Evolutionary conservation across 192 early-diverging fungal genomes (phyloP).

Genomic region (Haplosporangium gracile): DNA sequence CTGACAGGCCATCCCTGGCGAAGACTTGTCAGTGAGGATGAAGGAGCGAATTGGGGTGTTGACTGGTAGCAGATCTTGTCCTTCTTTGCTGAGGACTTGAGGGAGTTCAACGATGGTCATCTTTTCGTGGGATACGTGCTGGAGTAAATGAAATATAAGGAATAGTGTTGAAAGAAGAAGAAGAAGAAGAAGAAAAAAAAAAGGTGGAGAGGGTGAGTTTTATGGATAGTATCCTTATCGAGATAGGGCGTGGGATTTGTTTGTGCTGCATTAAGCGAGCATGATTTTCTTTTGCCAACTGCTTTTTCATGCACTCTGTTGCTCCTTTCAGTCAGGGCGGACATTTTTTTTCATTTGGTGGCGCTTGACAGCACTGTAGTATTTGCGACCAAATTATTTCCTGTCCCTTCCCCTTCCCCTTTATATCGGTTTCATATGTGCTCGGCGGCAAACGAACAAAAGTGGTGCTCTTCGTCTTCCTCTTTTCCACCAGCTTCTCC

Average conservation of each 20-base stretch:
- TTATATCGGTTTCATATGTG: background rate
- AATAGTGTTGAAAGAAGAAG: background rate
- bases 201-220: background rate
- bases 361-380: background rate
- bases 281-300: background rate
- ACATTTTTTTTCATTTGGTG: background rate
- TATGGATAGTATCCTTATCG: background rate
- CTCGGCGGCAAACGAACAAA: too few species aligned
- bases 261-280: too few species aligned
- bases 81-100: slow-evolving; percentile 23
- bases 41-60: slow-evolving; percentile 48
- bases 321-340: too few species aligned
- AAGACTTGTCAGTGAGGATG: slow-evolving; percentile 33
- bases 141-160: background rate
- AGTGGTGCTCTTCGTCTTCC: too few species aligned
- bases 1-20: slow-evolving; percentile 51
- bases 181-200: background rate
- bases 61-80: slow-evolving; percentile 28
- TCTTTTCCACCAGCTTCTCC: background rate
- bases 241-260: slow-evolving; percentile 4
- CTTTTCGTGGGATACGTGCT: too few species aligned
- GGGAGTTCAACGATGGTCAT: slow-evolving; percentile 37
- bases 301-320: background rate
- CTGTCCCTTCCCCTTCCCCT: background rate
- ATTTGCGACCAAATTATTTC: background rate